A percentile compares a stretch with the other conserved stretches of the same genome.
These are phyloP conservation scores for Scleroderma citrinum DNA, from an alignment of 768 basidiomycete genomes.

Conservation along the genomic window DNA sequence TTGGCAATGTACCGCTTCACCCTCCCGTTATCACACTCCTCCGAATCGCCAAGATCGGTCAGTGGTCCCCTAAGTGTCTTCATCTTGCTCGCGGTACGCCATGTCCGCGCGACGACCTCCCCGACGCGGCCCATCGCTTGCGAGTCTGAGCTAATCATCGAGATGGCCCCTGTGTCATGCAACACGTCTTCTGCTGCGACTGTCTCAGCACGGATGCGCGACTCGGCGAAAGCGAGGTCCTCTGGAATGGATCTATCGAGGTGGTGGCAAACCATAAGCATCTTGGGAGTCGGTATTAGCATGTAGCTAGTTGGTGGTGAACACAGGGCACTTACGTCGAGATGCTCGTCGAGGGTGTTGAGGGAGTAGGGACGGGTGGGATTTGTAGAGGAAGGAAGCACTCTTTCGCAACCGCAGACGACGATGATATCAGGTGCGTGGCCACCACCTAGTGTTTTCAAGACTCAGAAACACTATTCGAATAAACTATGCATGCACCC, in stretches of 20 bases:
- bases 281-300: conserved; percentile 43
- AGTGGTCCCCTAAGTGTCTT: conserved; percentile 72
- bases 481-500: conserved; percentile 1
- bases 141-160: conserved; percentile 94
- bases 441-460: conserved; percentile 59
- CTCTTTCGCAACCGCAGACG: conserved; percentile 86
- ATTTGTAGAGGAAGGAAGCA: conserved; percentile 94
- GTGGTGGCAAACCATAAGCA: conserved; percentile 99
- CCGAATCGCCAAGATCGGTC: conserved; percentile 43
- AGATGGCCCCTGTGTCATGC: conserved; percentile 89
- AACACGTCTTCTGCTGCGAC: conserved; percentile 96
- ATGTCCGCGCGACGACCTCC: conserved; percentile 88
- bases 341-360: conserved; percentile 95
- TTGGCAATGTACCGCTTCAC: conserved; percentile 96
- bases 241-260: conserved; percentile 87
- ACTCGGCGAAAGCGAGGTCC: conserved; percentile 94
- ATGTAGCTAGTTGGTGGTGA: neutral
- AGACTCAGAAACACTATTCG: neutral
- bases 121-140: conserved; percentile 99
- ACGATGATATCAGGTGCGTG: conserved; percentile 98
- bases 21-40: conserved; percentile 63
- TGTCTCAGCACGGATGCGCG: conserved; percentile 93
- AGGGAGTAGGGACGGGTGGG: conserved; percentile 88
- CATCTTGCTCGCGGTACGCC: conserved; percentile 98
- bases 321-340: conserved; percentile 62